Percentiles rank a stretch among this genome's conserved stretches.
Conservation (phyloP, 345 rosid species). For the Eucalyptus pauciflora region DNA sequence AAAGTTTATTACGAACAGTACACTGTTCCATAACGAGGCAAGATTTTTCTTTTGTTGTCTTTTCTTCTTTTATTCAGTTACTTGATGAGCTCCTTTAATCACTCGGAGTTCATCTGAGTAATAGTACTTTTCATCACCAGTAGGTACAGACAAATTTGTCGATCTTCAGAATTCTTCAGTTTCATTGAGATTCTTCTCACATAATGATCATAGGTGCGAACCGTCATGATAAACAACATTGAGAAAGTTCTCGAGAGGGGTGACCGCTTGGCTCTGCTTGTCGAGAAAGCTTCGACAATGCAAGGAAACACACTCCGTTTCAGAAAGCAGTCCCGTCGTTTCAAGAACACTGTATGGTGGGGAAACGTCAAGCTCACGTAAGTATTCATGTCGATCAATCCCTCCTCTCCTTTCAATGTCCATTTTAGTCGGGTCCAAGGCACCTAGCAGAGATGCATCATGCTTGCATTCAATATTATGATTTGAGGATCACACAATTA, state of each 20-base stretch:
- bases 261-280: slow-evolving; percentile 29
- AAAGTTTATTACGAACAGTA: neutral
- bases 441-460: neutral
- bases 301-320: slow-evolving; percentile 29
- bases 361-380: slow-evolving; percentile 32
- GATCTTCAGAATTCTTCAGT: neutral
- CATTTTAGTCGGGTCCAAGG: neutral
- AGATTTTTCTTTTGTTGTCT: neutral
- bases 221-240: slow-evolving; percentile 37
- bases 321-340: slow-evolving; percentile 22
- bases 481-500: neutral
- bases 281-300: slow-evolving; percentile 25
- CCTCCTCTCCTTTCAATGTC: neutral
- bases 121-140: neutral
- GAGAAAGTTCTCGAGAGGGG: slow-evolving; percentile 40
- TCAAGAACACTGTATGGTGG: slow-evolving; percentile 31
- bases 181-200: neutral
- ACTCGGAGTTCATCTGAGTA: neutral
- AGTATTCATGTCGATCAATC: neutral
- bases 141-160: neutral
- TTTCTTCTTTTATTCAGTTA: neutral
- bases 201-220: slow-evolving; percentile 14
- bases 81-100: neutral
- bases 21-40: neutral
- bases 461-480: neutral